Evolutionary conservation across 2,329 filamentous ascomycete species (phyloP), one percentile per base, ranked within the genome.

Genomic region (Myriangium duriaei): DNA sequence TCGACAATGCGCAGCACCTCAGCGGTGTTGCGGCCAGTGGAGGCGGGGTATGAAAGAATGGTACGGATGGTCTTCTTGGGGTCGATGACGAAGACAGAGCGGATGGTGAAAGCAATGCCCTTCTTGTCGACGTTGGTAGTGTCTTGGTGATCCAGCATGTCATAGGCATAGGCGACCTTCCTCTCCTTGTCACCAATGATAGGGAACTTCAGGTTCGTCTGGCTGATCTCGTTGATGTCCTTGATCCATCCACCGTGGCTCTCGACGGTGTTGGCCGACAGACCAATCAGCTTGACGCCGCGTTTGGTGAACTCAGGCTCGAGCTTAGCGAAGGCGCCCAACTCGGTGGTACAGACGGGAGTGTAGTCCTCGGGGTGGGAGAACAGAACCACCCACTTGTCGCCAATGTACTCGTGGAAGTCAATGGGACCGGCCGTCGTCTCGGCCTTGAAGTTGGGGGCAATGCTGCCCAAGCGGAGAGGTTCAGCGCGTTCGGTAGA

Each of bases 241-340:
- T 80, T 76, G 67, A 94, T 86, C 87, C 87, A 95, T 61, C 76
- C 73, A 58, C 79, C 77, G 67, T 95, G 87, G 49, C 58, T 63
- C 48, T 68, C 63, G 39, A 68, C 58, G 14, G 63, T 67, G 60
- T 68, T 68, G 39, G 64, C 64, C 32, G 59, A 64, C 42, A 69
- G 63, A 41, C 73, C 73, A 47, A 77, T 75, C 57, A 76, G 62
- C 64, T 76, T 76, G 51, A 73, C 68, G 45, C 64, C 65, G 50
- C 73, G 70, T 60, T 70, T 74, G 52, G 65, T 67, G 62, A 77
- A 76, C 57, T 76, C 72, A 12, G 70, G 70, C 61, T 76, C 71
- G 47, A 76, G 67, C 58, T 74, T 74, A 29, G 72, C 71, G 54
- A 76, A 76, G 24, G 72, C 72, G 43, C 72, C 73, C 34, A 76